Evolutionary conservation across 495 filamentous ascomycete species (phyloP), one percentile per base, ranked within the genome.

Genomic region (Hyaloscypha bicolor): DNA sequence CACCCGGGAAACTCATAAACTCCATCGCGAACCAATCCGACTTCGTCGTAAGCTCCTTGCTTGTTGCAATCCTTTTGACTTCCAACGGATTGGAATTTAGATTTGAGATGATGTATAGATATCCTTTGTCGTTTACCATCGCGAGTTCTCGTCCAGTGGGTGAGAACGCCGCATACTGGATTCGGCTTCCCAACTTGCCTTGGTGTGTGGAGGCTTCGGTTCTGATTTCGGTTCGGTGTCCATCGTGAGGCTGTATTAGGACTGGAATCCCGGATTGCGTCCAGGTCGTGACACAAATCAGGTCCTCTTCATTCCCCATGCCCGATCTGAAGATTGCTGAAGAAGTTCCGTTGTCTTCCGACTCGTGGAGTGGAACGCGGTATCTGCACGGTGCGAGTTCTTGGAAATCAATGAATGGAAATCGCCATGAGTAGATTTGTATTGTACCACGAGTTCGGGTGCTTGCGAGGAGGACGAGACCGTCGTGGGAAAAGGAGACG

Each of bases 281-380:
- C 77, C 77, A 79, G 1, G 76, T 78, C 4, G 71, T 77, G 19
- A 79, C 65, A 58, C 77, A 79, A 39, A 79, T 63, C 11, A 79
- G 52, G 51, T 71, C 70, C 4, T 76, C 73, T 39, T 76, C 72
- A 12, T 60, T 72, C 19, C 74, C 60, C 33, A 22, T 5, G 5
- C 69, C 73, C 4, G 75, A 66, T 1, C 76, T 72, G 52, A 74
- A 75, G 19, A 76, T 74, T 1, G 72, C 76, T 6, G 76, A 72
- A 0, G 75, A 71, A 1, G 78, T 59, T 11, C 77, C 77, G 39
- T 76, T 76, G 62, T 79, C 77, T 67, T 79, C 77, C 0, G 72
- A 76, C 62, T 79, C 76, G 55, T 78, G 76, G 4, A 78, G 65
- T 2, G 75, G 71, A 6, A 79, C 74, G n/a, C 65, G 64, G 31